phyloP scores from a whole-genome alignment of 176 grass and related monocot genomes.

The Carex scoparia region DNA sequence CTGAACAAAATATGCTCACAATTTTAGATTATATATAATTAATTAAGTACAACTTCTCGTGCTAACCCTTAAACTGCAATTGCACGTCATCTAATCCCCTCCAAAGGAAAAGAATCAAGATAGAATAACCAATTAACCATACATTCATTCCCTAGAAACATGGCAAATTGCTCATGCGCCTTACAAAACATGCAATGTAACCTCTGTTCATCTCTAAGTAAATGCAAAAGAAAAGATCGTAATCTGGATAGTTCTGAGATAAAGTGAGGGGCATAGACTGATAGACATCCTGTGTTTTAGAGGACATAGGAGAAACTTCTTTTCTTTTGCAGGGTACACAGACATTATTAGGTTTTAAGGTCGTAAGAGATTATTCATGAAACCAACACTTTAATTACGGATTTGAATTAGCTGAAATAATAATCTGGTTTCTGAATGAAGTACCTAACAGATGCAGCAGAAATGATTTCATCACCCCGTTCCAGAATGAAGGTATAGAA shows the following conservation, averaged over 20 bases:
- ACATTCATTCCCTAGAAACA: neutral
- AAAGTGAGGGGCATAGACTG: neutral
- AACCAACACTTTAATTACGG: neutral
- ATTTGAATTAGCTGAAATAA: neutral
- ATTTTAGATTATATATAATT: neutral
- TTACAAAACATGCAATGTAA: neutral
- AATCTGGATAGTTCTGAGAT: conserved; percentile 1
- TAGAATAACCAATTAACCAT: neutral
- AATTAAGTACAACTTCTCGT: neutral
- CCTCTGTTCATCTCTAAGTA: neutral
- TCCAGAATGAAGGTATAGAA: conserved; percentile 96
- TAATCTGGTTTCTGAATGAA: neutral
- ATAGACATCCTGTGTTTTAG: neutral
- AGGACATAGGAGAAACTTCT: neutral
- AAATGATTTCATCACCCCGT: conserved; percentile 87
- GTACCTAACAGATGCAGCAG: conserved; percentile 79
- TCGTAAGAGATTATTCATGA: conserved; percentile 13
- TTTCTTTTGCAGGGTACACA: neutral
- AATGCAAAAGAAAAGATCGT: neutral
- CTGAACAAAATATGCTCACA: neutral
- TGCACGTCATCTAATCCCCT: neutral
- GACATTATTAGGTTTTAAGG: neutral
- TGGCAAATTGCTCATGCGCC: neutral
- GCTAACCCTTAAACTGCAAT: neutral
- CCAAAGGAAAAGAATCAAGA: neutral